Base-by-base conservation (phyloP, 1,284 basidiomycete species). In the Porogramme epimiltina region DNA sequence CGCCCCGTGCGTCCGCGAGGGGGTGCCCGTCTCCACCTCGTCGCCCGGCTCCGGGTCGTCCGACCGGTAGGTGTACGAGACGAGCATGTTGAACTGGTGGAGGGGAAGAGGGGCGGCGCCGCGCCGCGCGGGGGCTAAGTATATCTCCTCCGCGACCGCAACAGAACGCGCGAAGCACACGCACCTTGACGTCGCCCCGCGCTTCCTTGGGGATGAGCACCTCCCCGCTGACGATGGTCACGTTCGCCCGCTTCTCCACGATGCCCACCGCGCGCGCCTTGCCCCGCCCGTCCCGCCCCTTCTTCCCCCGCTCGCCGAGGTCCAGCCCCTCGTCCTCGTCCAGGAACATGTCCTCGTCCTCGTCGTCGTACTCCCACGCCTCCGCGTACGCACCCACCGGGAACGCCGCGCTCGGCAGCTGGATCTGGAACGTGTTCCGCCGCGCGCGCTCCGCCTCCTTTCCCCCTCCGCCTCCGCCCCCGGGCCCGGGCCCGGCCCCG, bases 281-380 rank as follows among this genome's bases (percentile, higher is more conserved):
- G 22, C 73, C 55, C 34, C 34, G 67, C 62, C 74, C 54, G 60
- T 77, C 70, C 72, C 77, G 70, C 58, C 75, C 64, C 63, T 72
- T 60, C 66, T 71, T 56, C 49, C 62, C 36, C 62, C 70, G 51
- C 63, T 72, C 51, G 61, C 70, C 74, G 2, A 49, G 31, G 38
- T 73, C 74, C 56, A 73, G 74, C 42, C 85, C 81, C 28, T 88
- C 89, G 24, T 89, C 89, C 5, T 37, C 34, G 38, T 90, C 88
- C 6, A 84, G 73, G 60, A 89, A 87, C 79, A 91, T 89, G 36
- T 90, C 89, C 56, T 93, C 91, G 52, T 92, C 92, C 43, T 93
- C 91, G 47, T 95, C 91, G 43, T 96, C 94, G 58, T 95, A 96
- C 68, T 95, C 94, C 94, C 93, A 96, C 36, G 91, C 92, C 66